Conservation (phyloP, 345 rosid genomes). For the Hibiscus trionum region DNA sequence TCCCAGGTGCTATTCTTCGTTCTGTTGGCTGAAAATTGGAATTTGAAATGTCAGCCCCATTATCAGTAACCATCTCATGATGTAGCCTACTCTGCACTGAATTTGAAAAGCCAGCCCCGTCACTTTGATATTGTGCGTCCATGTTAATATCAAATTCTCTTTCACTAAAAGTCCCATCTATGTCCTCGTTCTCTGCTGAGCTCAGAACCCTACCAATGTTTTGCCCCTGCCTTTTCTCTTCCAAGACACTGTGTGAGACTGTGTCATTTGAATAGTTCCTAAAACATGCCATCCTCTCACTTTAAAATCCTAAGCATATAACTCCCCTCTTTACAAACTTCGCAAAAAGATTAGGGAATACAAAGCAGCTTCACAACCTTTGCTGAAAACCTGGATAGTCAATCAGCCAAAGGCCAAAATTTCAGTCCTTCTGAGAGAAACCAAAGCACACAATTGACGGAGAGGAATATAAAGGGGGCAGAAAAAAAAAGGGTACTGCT, state of each 20-base stretch:
- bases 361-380: conserved; percentile 9
- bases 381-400: conserved; percentile 20
- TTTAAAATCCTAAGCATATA: conserved; percentile 30
- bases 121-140: conserved; percentile 64
- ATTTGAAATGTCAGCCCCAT: conserved; percentile 32
- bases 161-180: conserved; percentile 40
- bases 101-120: conserved; percentile 30
- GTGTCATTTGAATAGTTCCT: conserved; percentile 60
- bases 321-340: background rate
- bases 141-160: conserved; percentile 74
- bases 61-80: conserved; percentile 26
- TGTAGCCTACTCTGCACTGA: conserved; percentile 26
- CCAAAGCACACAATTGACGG: background rate
- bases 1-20: conserved; percentile 64
- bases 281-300: conserved; percentile 78
- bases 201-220: conserved; percentile 33
- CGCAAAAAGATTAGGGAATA: background rate
- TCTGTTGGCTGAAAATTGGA: conserved; percentile 51
- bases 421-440: background rate
- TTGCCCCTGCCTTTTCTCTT: conserved; percentile 52
- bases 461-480: background rate
- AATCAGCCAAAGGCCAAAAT: background rate
- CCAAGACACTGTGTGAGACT: conserved; percentile 46
- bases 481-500: background rate
- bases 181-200: conserved; percentile 41